phyloP scores from a whole-genome alignment of 805 yeast species.

The Pichia exigua region DNA sequence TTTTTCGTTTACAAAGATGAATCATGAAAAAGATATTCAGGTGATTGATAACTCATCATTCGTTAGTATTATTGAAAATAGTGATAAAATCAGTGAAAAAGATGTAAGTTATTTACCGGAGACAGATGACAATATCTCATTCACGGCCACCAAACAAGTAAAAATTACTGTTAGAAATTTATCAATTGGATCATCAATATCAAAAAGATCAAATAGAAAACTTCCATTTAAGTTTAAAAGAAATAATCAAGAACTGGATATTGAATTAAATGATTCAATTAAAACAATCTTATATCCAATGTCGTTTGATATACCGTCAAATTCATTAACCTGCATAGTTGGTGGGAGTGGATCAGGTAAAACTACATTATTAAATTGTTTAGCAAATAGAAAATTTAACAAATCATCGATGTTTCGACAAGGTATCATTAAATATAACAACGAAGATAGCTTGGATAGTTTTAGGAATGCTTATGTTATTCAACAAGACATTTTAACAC shows the following conservation, averaged over 20 bases:
- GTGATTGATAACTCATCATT: not conserved
- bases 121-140: conserved; percentile 13
- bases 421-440: conserved; percentile 41
- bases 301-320: conserved; percentile 51
- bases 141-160: conserved; percentile 22
- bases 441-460: conserved; percentile 18
- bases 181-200: conserved; percentile 15
- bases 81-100: not conserved
- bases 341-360: conserved; percentile 90
- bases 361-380: conserved; percentile 65
- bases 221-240: not conserved
- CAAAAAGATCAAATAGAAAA: not conserved
- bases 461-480: conserved; percentile 55
- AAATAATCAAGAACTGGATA: conserved; percentile 7
- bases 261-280: conserved; percentile 18
- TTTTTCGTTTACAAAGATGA: not conserved
- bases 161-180: conserved; percentile 21
- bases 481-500: conserved; percentile 66
- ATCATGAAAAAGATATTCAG: not conserved
- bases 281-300: conserved; percentile 40
- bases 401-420: conserved; percentile 25
- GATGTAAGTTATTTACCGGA: not conserved
- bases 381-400: conserved; percentile 40
- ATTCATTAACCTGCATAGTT: conserved; percentile 67
- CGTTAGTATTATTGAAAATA: not conserved